Base-by-base conservation (phyloP, 2,329 filamentous ascomycete species). In the Cordyceps cicadae region DNA sequence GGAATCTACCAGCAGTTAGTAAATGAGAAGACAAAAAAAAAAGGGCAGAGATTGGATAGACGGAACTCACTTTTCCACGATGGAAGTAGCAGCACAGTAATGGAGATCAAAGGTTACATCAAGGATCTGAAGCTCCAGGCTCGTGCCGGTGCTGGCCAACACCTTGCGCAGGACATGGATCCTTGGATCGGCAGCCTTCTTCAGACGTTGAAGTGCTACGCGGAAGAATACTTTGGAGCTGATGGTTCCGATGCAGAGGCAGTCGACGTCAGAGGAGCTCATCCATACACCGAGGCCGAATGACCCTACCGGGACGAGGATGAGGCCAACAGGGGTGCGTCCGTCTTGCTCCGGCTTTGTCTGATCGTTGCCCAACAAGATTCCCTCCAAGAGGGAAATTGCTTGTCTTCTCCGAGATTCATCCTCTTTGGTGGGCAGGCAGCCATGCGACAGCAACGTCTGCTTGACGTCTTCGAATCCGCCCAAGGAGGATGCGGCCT, bases 221-320 rank as follows among this genome's bases (percentile, higher is more conserved):
- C 80, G 70, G 67, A 88, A 87, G 69, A 89, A 89, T 0, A 79
- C 83, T 62, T 76, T 78, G 1, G 83, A 73, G 66, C 83, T 84
- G 61, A 87, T 83, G 24, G 80, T 77, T 1, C 86, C 84, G 63
- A 89, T 81, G 64, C 81, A 87, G 6, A 89, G 76, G 65, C 84
- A 85, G 70, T 89, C 85, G 7, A 89, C 77, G 65, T 88, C 84
- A 1, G 85, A 88, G 0, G 76, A 69, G 1, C 74, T 66, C 1
- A 81, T 83, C 83, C 85, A 88, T 3, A 86, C 80, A 11, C 81
- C 81, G 3, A 89, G 72, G 3, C 81, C 83, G 66, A 85, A 87
- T 0, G 86, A 88, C 0, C 86, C 87, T n/a, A 88, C 83, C 0
- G 85, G 78, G 6, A 83, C 76, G 8, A 88, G 67, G 1, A 85